Conservation (phyloP, 768 basidiomycete species). For the Fomitopsis pulvina region DNA sequence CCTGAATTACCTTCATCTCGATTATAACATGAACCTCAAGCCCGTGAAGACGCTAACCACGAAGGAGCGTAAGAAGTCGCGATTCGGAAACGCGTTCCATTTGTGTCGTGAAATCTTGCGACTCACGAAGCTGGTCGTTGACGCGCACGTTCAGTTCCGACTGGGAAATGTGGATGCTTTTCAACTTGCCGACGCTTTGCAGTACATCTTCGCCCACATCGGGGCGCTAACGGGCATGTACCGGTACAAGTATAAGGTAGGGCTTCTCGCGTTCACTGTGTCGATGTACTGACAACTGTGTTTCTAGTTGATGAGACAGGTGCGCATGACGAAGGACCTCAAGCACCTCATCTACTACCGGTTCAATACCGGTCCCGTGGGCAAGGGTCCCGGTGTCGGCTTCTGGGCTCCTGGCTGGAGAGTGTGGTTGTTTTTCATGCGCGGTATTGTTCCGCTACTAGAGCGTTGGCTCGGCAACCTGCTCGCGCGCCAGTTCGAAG, state of each 20-base stretch:
- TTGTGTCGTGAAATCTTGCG: conserved; percentile 96
- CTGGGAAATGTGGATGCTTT: conserved; percentile 98
- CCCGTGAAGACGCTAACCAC: conserved; percentile 96
- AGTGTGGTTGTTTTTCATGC: conserved; percentile 99
- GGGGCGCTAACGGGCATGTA: conserved; percentile 99
- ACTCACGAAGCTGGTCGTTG: conserved; percentile 96
- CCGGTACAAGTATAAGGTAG: conserved; percentile 97
- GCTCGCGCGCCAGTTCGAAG: conserved; percentile 97
- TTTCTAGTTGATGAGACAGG: conserved; percentile 90
- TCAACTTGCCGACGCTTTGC: conserved; percentile 96
- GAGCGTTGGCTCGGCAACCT: conserved; percentile 98
- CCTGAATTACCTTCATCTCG: conserved; percentile 88
- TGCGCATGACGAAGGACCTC: conserved; percentile 98
- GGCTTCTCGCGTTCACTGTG: conserved; percentile 10
- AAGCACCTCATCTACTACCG: conserved; percentile 98
- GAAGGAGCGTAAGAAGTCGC: conserved; percentile 99
- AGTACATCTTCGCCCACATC: conserved; percentile 96
- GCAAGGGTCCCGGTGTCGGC: conserved; percentile 97
- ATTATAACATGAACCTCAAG: conserved; percentile 99
- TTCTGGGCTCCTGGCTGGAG: conserved; percentile 99
- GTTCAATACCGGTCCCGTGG: conserved; percentile 99
- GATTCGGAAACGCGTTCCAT: conserved; percentile 99
- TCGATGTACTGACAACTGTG: conserved; percentile 2
- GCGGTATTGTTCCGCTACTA: conserved; percentile 94
- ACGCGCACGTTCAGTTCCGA: conserved; percentile 97